Evolutionary conservation across 495 filamentous ascomycete species (phyloP).

Genomic region (Neurospora sp.): DNA sequence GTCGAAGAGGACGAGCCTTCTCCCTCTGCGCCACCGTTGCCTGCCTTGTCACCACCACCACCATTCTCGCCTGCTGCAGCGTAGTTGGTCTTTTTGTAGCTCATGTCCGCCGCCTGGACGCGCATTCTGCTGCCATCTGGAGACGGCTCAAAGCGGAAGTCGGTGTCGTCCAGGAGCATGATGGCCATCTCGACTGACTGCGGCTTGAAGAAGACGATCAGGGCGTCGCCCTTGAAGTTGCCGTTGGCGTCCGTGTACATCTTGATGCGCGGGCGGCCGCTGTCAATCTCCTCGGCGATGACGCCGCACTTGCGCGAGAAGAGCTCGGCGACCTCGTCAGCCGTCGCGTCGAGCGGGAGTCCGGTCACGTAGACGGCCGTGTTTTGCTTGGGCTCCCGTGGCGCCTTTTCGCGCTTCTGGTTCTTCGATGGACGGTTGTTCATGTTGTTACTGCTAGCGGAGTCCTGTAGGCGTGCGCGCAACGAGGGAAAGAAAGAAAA

Average conservation of each 20-base stretch:
- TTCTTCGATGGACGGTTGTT: slow-evolving; percentile 15
- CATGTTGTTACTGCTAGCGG: slow-evolving; percentile 8
- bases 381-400: slow-evolving; percentile 54
- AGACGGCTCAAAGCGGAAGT: slow-evolving; percentile 52
- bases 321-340: slow-evolving; percentile 68
- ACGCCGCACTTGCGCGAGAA: slow-evolving; percentile 85
- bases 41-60: slow-evolving; percentile 1
- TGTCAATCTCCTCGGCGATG: slow-evolving; percentile 89
- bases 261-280: slow-evolving; percentile 76
- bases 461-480: slow-evolving; percentile 15
- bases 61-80: slow-evolving; percentile 12
- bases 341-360: slow-evolving; percentile 64
- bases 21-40: slow-evolving; percentile 17
- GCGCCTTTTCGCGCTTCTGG: slow-evolving; percentile 19
- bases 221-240: slow-evolving; percentile 82
- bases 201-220: slow-evolving; percentile 88
- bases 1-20: slow-evolving; percentile 16
- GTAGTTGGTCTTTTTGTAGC: slow-evolving; percentile 65
- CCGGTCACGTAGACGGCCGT: slow-evolving; percentile 85
- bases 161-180: slow-evolving; percentile 81
- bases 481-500: slow-evolving; percentile 10
- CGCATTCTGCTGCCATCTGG: slow-evolving; percentile 51
- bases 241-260: slow-evolving; percentile 79
- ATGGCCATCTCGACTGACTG: slow-evolving; percentile 85
- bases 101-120: slow-evolving; percentile 75